These are phyloP conservation scores for Quercus gilva DNA, from an alignment of 306 rosid species.

Conservation along the genomic window DNA sequence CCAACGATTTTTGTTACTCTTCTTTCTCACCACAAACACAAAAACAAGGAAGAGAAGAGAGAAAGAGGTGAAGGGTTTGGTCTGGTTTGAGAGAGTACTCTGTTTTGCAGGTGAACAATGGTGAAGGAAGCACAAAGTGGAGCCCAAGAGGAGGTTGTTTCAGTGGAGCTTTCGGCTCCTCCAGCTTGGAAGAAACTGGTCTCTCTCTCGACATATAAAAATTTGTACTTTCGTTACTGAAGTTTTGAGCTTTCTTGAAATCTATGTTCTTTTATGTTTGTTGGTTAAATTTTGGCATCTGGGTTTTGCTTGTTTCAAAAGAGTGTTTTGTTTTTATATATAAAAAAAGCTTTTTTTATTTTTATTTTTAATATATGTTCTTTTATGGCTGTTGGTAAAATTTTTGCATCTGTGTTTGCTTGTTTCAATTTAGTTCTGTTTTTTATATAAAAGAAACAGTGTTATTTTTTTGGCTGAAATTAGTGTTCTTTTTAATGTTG, in stretches of 20 bases:
- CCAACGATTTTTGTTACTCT: slow-evolving; percentile 22
- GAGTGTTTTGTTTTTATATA: background rate
- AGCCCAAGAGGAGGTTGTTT: slow-evolving; percentile 50
- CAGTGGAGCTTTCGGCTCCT: slow-evolving; percentile 91
- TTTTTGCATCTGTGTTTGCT: too few species aligned
- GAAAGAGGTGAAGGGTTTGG: background rate
- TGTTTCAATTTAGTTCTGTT: too few species aligned
- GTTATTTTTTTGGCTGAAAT: background rate
- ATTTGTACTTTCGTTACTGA: background rate
- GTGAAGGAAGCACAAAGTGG: slow-evolving; percentile 38
- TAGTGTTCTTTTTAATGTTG: background rate
- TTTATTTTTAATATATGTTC: too few species aligned
- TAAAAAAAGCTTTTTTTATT: too few species aligned
- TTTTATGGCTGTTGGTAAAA: too few species aligned
- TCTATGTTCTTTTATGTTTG: background rate
- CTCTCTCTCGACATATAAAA: background rate
- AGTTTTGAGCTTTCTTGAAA: background rate
- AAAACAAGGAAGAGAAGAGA: background rate
- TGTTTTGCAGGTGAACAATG: slow-evolving; percentile 16
- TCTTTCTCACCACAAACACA: slow-evolving; percentile 4
- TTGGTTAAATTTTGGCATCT: background rate
- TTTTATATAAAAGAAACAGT: too few species aligned
- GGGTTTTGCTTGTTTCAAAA: background rate
- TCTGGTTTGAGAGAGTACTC: background rate
- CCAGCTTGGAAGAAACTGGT: slow-evolving; percentile 93